Base-by-base conservation (phyloP, 2,329 filamentous ascomycete species). In the Cercospora sojina region DNA sequence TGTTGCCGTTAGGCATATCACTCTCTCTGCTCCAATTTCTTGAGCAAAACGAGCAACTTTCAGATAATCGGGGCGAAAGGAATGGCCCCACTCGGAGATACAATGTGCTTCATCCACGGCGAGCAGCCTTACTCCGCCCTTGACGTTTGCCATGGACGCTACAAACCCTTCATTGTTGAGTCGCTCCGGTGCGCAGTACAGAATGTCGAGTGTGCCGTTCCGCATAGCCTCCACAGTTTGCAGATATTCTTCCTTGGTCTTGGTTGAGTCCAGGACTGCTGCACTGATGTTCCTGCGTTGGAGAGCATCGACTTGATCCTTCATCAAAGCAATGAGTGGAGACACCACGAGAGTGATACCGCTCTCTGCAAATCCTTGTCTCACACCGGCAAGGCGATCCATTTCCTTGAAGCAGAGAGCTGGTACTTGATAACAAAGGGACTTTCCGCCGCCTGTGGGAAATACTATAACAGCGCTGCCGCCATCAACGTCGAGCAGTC, bases 101-200 rank as follows among this genome's bases (percentile, higher is more conserved):
- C 85, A 87, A 69, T 87, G 85, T 0, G 85, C 85, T 70, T 87
- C 85, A 43, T 87, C 85, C 0, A 87, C 82, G 1, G 84, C 86
- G 23, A 88, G 75, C 4, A 88, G 75, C 2, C 87, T 82, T 1
- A 88, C 79, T 6, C 85, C 85, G 2, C 85, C 86, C 0, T 81
- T 81, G 0, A 87, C 82, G 12, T 81, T 75, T 51, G 83, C 85
- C 75, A 88, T 85, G 16, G 78, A 83, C 56, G 83, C 81, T 5
- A 88, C 80, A 58, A 88, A 88, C 0, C 82, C 83, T 70, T 88
- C 86, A 64, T 88, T 88, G 71, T 87, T 88, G 10, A 88, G 78
- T 6, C 85, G 79, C 73, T 88, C 86, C 0, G 86, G 86, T 0
- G 86, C 84, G 61, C 85, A 87, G 67, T 87, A 88, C 3, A 88